Evolutionary conservation across 1,284 basidiomycete species (phyloP), one percentile per base, ranked within the genome.

Genomic region (Schizophyllum commune): DNA sequence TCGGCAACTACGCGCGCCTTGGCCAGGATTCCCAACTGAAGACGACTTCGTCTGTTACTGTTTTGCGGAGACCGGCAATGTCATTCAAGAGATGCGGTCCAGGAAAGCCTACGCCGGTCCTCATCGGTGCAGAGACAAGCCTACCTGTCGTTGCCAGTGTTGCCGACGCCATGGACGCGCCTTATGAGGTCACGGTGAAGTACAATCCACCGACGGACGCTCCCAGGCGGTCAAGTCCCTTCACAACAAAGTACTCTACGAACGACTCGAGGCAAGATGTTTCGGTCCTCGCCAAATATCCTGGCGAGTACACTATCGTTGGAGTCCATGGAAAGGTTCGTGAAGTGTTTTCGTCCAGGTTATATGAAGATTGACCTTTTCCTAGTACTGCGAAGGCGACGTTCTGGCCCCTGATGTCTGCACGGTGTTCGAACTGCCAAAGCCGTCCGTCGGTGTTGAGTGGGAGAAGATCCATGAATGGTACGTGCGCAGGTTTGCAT

Each of bases 381-480:
- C 34, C 51, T 62, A 86, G 81, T 80, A 91, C 79, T 89, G 90
- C 66, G 76, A 83, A 47, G 94, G 94, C 1, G 87, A 89, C 60
- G 84, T 97, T 0, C 75, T 92, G 54, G 89, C 89, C 60, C 93
- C 94, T 0, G 89, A 92, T 60, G 82, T 77, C 2, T 94, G 91
- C 68, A 81, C 77, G 57, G 89, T 94, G 0, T 75, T 90, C 47
- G 84, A 93, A 69, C 81, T 88, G 63, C 91, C 91, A 1, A 73
- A 81, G 52, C 93, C 94, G 0, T 85, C 83, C 1, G 89, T 91
- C 13, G 86, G 94, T 68, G 92, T 97, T 65, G 84, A 89, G 70
- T 94, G 95, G 83, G 89, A 88, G 68, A 88, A 90, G 59, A 91
- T 98, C 66, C 91, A 96, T 67, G 96, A 95, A 77, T 94, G 93